Evolutionary conservation across 768 basidiomycete genomes (phyloP).

Genomic region (Mycena rosella): DNA sequence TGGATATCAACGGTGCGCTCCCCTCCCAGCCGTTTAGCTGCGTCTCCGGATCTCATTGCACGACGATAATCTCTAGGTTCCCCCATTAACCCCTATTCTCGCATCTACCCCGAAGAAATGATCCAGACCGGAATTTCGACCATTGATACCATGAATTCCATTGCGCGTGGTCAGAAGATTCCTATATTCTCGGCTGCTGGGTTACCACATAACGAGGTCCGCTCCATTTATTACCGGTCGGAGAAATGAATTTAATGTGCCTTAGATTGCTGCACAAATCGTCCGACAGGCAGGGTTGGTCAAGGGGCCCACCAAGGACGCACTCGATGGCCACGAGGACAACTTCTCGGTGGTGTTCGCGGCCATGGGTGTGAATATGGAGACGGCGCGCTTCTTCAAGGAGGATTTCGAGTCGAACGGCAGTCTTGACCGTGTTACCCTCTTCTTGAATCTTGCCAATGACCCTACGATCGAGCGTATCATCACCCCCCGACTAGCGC

Average conservation of each 20-base stretch:
- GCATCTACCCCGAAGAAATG: slow-evolving; percentile 99
- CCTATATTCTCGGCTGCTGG: slow-evolving; percentile 99
- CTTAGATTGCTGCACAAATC: slow-evolving; percentile 98
- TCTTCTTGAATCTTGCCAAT: slow-evolving; percentile 98
- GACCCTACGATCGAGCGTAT: slow-evolving; percentile 99
- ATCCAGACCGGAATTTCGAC: slow-evolving; percentile 99
- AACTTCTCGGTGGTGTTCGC: slow-evolving; percentile 99
- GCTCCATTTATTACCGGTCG: slow-evolving; percentile 37
- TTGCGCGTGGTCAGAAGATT: slow-evolving; percentile 99
- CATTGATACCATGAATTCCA: slow-evolving; percentile 98
- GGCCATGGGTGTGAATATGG: slow-evolving; percentile 99
- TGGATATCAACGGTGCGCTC: slow-evolving; percentile 95
- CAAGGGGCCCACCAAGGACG: slow-evolving; percentile 95
- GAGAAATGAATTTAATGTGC: slow-evolving; percentile 18
- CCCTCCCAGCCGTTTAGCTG: slow-evolving; percentile 23
- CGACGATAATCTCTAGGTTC: slow-evolving; percentile 69
- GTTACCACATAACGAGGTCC: slow-evolving; percentile 97
- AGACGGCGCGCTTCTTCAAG: slow-evolving; percentile 99
- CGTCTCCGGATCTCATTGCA: slow-evolving; percentile 30
- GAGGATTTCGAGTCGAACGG: slow-evolving; percentile 99
- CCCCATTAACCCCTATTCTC: slow-evolving; percentile 97
- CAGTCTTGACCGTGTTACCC: slow-evolving; percentile 94
- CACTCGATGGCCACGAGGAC: slow-evolving; percentile 99
- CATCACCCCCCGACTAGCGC: slow-evolving; percentile 96
- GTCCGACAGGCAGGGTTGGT: slow-evolving; percentile 99